Evolutionary conservation across 176 grass and related monocot species (phyloP), one percentile per base, ranked within the genome.

Genomic region (Oryza punctata): DNA sequence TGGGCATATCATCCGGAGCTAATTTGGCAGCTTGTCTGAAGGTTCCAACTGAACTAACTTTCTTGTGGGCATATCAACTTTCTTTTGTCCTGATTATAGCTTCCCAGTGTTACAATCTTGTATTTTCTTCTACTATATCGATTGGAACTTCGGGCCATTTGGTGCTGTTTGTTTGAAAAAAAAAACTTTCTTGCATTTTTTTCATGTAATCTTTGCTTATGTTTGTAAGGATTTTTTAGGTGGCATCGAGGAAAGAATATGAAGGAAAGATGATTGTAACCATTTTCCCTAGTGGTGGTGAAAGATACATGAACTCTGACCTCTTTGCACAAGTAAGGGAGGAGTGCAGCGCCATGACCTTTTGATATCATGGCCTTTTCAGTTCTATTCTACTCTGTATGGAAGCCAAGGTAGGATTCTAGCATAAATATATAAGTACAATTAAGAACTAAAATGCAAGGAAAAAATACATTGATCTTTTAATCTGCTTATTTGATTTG

Each of bases 1-100:
- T 81, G 75, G 91, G 91, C 3, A 91, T 97, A 87, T 97, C 94
- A 65, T 97, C 91, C 63, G 84, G 91, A 85, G 89, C 91, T 49
- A 91, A 90, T 76, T 86, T 97, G 63, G 69, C 94, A 23, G 89
- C 91, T 72, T 93, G 88, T 77, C 47, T 97, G 72, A 86, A 93
- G 84, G 94, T 75, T 30, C 7, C 13, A 43, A 0, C 11, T 16
- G 32, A 27, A n/a, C 40, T 26, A 28, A 40, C n/a, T 24, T 29
- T 73, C 43, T 41, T 66, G 15, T 38, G 37, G 35, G 37, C 37
- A 9, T 38, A 38, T 38, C 37, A 38, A 8, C 37, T 38, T 38
- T 38, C 37, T 8, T 38, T 38, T 38, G 37, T 38, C 7, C 37
- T 38, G 37, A 38, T 38, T 38, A 38, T 38, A 38, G 37, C 37